Evolutionary conservation across 2,329 filamentous ascomycete genomes (phyloP).

Genomic region (Trichoderma atroviride): DNA sequence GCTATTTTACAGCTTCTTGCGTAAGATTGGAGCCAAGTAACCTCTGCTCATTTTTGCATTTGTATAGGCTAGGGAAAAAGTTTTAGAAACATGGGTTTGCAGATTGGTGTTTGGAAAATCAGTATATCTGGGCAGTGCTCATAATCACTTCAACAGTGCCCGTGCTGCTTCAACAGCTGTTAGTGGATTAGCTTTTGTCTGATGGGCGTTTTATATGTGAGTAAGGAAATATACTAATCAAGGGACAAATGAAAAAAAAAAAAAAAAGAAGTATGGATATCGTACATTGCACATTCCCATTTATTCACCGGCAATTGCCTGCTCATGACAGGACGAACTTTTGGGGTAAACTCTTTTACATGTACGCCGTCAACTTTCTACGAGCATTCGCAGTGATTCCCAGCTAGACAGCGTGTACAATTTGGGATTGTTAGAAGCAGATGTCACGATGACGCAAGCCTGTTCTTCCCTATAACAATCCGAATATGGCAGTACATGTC

Average conservation of each 20-base stretch:
- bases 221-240: neutral
- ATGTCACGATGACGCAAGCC: neutral
- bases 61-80: neutral
- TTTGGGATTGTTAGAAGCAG: neutral
- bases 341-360: neutral
- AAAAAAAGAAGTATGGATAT: neutral
- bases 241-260: neutral
- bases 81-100: neutral
- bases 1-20: neutral
- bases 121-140: conserved; percentile 7
- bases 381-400: neutral
- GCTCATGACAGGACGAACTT: neutral
- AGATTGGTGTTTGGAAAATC: conserved; percentile 1
- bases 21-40: neutral
- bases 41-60: neutral
- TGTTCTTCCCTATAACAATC: neutral
- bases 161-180: neutral
- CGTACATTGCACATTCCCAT: neutral
- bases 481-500: neutral
- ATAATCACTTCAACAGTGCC: conserved; percentile 18
- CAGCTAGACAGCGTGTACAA: neutral
- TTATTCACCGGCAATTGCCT: neutral
- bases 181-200: neutral
- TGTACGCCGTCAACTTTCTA: neutral
- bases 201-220: neutral